Base-by-base conservation (phyloP, 179 eudicot genomes). In the Actinidia arguta region DNA sequence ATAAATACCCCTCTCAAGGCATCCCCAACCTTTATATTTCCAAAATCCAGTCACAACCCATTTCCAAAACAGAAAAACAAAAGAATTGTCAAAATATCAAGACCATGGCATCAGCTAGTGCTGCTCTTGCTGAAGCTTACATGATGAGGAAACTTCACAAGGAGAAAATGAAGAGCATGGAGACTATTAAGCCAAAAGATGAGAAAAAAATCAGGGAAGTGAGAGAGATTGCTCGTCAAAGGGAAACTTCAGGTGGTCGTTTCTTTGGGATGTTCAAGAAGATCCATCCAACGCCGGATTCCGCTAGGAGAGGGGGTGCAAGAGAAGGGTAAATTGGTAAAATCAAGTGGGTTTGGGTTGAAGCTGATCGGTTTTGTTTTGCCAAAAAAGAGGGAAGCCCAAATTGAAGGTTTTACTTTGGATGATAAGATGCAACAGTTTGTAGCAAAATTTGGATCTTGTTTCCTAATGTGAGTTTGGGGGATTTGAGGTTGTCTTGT, bases 221-320 rank as follows among this genome's bases (percentile, higher is more conserved):
- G 58, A 18, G 16, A 44, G 47, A 16, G 52, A 47, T 39, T 71
- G 25, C 22, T 24, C 44, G 47, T 51, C 13, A 5, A 48, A 39
- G 16, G 18, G 27, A 14, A 71, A 71, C 75, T 10, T 42, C 64
- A 18, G n/a, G 5, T 2, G 79, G 79, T 39, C 64, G 59, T 59
- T 63, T 27, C 31, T 20, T 39, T 58, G 67, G 51, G 10, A 44
- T 63, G 25, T 78, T 78, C 81, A 78, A 48, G 81, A 78, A 78
- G 81, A 64, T 78, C 71, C 81, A 78, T 47, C 81, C 81, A 2
- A 24, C 55, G 36, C 36, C 55, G 14, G 54, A 39, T 13, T 44
- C n/a, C 24, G 14, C 2, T 16, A 46, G 22, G 46, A n/a, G 44
- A 78, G 39, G 13, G 13, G 67, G n/a, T 44, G 71, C 22, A 67